Evolutionary conservation across 1,284 basidiomycete genomes (phyloP), one percentile per base, ranked within the genome.

Genomic region (Vanrija humicola): DNA sequence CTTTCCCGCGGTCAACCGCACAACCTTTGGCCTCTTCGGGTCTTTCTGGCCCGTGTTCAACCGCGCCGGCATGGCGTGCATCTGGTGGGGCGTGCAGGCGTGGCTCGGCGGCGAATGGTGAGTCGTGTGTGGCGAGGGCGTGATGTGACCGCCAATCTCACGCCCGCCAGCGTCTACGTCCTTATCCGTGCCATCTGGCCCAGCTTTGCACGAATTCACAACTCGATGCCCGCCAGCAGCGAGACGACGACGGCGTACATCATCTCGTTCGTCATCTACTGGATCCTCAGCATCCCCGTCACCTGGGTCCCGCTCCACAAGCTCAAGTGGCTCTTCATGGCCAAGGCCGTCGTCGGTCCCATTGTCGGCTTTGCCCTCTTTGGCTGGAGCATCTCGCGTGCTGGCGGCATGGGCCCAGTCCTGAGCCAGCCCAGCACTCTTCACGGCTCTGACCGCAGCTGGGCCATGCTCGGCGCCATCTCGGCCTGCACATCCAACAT

Each of bases 211-310:
- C 79, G 82, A 58, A 85, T 90, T 52, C 83, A 81, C 38, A 89
- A 89, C 76, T 77, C 79, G 39, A 78, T 90, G 64, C 85, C 88
- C 12, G 82, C 78, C 16, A 84, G 83, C 8, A 84, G 86, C 48
- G 69, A 70, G 52, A 71, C 68, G 23, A 73, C 70, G 7, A 64
- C 67, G 14, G 70, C 69, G 28, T 70, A 69, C 58, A 52, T 72
- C 64, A 77, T 91, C 74, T 84, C 84, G 61, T 94, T 93, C 82
- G 86, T 92, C 79, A 78, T 94, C 59, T 94, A 91, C 79, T 90
- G 88, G 84, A 76, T 90, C 43, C 80, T 90, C 52, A 87, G 84
- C 34, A 79, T 92, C 12, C 87, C 88, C 5, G 83, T 85, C 25
- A 86, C 90, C 60, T 89, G 84, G 84, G 85, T 89, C 56, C 87